phyloP scores from a whole-genome alignment of 352 stramenopile genomes.

The Pythium sukuiense region DNA sequence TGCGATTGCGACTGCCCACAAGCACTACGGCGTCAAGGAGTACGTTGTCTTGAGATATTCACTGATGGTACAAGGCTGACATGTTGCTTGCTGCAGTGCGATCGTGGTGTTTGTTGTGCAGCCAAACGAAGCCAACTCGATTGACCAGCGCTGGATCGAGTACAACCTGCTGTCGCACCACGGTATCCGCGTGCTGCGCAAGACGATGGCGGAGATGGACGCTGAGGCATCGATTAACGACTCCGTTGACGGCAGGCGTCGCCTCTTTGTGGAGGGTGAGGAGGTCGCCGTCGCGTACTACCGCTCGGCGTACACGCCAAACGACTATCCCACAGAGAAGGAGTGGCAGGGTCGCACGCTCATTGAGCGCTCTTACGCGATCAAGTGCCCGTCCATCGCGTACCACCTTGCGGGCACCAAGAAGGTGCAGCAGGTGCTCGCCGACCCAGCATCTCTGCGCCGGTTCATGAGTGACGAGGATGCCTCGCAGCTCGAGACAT shows the following conservation, averaged over 20 bases:
- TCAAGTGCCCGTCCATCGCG: slow-evolving; percentile 95
- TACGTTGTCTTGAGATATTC: slow-evolving; percentile 26
- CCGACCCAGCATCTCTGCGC: slow-evolving; percentile 80
- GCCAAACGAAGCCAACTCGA: slow-evolving; percentile 85
- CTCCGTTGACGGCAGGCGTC: slow-evolving; percentile 34
- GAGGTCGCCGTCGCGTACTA: slow-evolving; percentile 96
- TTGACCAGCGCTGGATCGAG: slow-evolving; percentile 93
- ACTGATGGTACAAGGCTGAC: background rate
- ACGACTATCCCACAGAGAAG: slow-evolving; percentile 91
- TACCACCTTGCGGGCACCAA: slow-evolving; percentile 98
- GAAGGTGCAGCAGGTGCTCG: slow-evolving; percentile 98
- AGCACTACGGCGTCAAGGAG: slow-evolving; percentile 70
- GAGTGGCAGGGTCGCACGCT: slow-evolving; percentile 90
- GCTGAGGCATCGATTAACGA: slow-evolving; percentile 36
- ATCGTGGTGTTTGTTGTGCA: slow-evolving; percentile 93
- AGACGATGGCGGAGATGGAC: slow-evolving; percentile 71
- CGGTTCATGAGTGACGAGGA: slow-evolving; percentile 86
- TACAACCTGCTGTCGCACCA: slow-evolving; percentile 90
- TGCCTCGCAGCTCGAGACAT: slow-evolving; percentile 73
- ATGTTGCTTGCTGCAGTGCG: slow-evolving; percentile 33
- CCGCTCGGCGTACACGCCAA: slow-evolving; percentile 94
- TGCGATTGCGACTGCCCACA: slow-evolving; percentile 62
- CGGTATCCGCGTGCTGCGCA: slow-evolving; percentile 70
- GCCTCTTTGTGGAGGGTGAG: slow-evolving; percentile 54
- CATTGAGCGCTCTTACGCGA: slow-evolving; percentile 91